Evolutionary conservation across 2,329 filamentous ascomycete species (phyloP).

Genomic region (Cladosporium sp.): DNA sequence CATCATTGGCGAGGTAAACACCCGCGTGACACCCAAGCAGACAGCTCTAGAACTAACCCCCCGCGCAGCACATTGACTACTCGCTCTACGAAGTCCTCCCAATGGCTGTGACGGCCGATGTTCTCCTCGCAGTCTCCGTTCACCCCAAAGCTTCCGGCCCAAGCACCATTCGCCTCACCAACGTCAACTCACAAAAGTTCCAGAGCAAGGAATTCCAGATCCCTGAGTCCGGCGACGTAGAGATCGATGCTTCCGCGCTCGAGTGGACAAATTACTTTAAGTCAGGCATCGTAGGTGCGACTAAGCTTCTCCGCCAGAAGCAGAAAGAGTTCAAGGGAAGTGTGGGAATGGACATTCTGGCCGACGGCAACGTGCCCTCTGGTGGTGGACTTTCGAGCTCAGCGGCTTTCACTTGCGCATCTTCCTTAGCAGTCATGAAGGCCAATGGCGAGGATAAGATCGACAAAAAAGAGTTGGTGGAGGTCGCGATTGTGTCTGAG

Average conservation of each 20-base stretch:
- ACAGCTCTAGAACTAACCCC: conserved; percentile 8
- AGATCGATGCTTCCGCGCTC: conserved; percentile 75
- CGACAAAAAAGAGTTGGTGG: conserved; percentile 86
- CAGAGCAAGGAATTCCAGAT: conserved; percentile 69
- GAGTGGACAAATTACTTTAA: conserved; percentile 99
- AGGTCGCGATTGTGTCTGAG: conserved; percentile 92
- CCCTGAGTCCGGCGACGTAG: conserved; percentile 48
- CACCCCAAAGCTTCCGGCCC: conserved; percentile 49
- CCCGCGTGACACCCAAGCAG: background rate
- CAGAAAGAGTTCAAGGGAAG: conserved; percentile 57
- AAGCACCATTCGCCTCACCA: conserved; percentile 69
- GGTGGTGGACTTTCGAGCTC: conserved; percentile 91
- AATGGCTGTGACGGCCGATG: conserved; percentile 90
- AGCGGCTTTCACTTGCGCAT: conserved; percentile 88
- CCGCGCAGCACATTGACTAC: conserved; percentile 80
- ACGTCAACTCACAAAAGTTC: conserved; percentile 72
- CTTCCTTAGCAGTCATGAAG: conserved; percentile 78
- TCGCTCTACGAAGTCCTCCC: conserved; percentile 93
- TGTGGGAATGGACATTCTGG: conserved; percentile 76
- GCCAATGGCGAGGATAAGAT: conserved; percentile 75
- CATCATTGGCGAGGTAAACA: conserved; percentile 76
- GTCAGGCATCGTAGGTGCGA: conserved; percentile 76
- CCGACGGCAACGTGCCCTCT: conserved; percentile 87
- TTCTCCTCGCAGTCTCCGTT: conserved; percentile 72
- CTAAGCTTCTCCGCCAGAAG: conserved; percentile 69